Conservation (phyloP, 805 yeast species). For the Schwanniomyces yamadae region DNA sequence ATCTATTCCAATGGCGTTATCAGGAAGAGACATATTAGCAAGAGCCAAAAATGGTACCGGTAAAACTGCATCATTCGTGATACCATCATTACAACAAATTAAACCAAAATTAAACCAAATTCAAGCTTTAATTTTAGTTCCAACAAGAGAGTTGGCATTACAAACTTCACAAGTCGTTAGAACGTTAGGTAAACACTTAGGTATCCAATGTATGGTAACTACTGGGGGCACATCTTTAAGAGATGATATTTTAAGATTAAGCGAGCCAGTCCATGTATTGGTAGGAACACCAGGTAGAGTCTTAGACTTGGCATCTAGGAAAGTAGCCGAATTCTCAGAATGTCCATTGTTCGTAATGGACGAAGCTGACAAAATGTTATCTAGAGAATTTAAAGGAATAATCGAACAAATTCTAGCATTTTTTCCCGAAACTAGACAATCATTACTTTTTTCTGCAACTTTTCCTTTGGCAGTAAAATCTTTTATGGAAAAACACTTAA, state of each 20-base stretch:
- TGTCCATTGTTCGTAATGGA: constrained; percentile 94
- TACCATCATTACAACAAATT: constrained; percentile 86
- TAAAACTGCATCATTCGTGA: constrained; percentile 95
- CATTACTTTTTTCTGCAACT: constrained; percentile 89
- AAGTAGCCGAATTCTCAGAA: constrained; percentile 80
- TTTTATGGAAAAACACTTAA: constrained; percentile 87
- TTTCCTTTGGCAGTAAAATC: constrained; percentile 92
- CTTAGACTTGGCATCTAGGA: constrained; percentile 86
- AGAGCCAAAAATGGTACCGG: constrained; percentile 99
- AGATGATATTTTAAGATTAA: constrained; percentile 91
- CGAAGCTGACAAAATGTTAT: constrained; percentile 96
- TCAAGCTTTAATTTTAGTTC: constrained; percentile 91
- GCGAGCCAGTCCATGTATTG: constrained; percentile 88
- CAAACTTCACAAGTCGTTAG: constrained; percentile 97
- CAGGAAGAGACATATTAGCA: constrained; percentile 94
- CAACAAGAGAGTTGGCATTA: constrained; percentile 96
- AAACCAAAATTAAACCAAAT: constrained; percentile 81
- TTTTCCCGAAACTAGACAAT: constrained; percentile 71
- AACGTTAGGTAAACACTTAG: constrained; percentile 91
- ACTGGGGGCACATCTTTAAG: constrained; percentile 95
- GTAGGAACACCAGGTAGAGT: constrained; percentile 99
- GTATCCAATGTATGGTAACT: constrained; percentile 92
- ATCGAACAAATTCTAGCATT: constrained; percentile 82
- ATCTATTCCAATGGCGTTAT: constrained; percentile 90
- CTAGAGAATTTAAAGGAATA: constrained; percentile 83